Evolutionary conservation across 192 early-diverging fungal species (phyloP), one percentile per base, ranked within the genome.

Genomic region (Podila epicladia): DNA sequence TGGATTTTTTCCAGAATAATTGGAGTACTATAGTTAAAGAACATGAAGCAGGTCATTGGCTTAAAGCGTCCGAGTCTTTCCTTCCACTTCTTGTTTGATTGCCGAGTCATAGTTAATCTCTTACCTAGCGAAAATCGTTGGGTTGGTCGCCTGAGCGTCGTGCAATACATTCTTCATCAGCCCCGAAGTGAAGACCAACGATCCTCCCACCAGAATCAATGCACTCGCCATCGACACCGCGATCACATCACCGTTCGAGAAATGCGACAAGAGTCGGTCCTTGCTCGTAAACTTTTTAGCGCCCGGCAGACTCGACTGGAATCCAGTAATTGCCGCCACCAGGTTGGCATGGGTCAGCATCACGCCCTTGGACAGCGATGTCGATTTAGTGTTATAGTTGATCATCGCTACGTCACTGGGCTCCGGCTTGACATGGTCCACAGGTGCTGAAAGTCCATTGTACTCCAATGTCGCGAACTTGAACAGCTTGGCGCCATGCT

Each of bases 281-380:
- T 67, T 71, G 57, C 45, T 55, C 5, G 70, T 73, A 11, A 80
- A 69, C 35, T 61, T 63, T 29, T 73, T 73, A 7, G 58, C 33
- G 2, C 41, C 70, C 2, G 77, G 71, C 48, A 80, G 37, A 19
- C 65, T 58, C 17, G 37, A 29, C 20, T 50, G 64, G 67, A 80
- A 80, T 13, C 60, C 77, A 29, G 77, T 60, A 62, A 65, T 80
- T 38, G 92, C 90, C 24, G 97, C 89, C 55, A 96, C 84, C 67
- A 97, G 77, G 60, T 95, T 95, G 37, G 85, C 74, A 71, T 98
- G 95, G n/a, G 91, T 88, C 8, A 98, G 75, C 67, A 95, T 75
- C 32, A 95, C 96, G 33, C 97, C 97, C 75, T 96, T 96, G 53
- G 97, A 80, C 0, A 73, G 55, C 5, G 77, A 65, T 4, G 41